These are phyloP conservation scores for Geotrichum cucujoidarum DNA, from an alignment of 1,139 yeast genomes.

Conservation along the genomic window DNA sequence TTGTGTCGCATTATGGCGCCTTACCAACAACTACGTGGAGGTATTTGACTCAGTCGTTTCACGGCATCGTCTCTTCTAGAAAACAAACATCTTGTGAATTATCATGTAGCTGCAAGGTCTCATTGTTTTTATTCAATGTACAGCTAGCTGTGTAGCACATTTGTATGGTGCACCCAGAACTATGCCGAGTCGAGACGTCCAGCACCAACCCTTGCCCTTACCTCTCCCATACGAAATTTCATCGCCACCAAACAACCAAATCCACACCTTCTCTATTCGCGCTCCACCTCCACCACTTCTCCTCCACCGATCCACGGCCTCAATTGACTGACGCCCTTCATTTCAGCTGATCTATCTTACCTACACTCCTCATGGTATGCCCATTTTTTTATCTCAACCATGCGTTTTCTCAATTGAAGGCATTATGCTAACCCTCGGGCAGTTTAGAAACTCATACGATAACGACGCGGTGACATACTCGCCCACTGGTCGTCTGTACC, in stretches of 20 bases:
- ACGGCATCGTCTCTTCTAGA: too few species aligned
- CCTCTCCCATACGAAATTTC: conserved; percentile 2
- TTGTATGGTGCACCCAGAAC: too few species aligned
- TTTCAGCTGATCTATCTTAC: neutral
- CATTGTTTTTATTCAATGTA: too few species aligned
- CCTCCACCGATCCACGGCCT: neutral
- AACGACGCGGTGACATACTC: conserved; percentile 97
- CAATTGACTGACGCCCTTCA: neutral
- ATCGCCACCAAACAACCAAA: conserved; percentile 2
- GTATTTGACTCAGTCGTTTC: too few species aligned
- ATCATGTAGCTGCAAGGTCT: too few species aligned
- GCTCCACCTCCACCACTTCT: neutral
- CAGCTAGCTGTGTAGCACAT: too few species aligned
- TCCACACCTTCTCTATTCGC: neutral
- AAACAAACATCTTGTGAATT: too few species aligned
- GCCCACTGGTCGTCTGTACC: conserved; percentile 95
- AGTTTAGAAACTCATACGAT: conserved; percentile 97
- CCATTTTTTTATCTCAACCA: neutral
- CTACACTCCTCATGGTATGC: neutral
- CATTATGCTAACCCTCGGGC: neutral
- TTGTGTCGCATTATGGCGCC: too few species aligned
- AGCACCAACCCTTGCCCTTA: conserved; percentile 6
- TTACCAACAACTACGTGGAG: too few species aligned
- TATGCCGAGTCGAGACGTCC: too few species aligned
- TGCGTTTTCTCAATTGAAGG: neutral